Percentiles rank a stretch among this genome's conserved stretches.
Evolutionary conservation across 208 protist genomes (phyloP).

Genomic region (Borovskyia barvae): DNA sequence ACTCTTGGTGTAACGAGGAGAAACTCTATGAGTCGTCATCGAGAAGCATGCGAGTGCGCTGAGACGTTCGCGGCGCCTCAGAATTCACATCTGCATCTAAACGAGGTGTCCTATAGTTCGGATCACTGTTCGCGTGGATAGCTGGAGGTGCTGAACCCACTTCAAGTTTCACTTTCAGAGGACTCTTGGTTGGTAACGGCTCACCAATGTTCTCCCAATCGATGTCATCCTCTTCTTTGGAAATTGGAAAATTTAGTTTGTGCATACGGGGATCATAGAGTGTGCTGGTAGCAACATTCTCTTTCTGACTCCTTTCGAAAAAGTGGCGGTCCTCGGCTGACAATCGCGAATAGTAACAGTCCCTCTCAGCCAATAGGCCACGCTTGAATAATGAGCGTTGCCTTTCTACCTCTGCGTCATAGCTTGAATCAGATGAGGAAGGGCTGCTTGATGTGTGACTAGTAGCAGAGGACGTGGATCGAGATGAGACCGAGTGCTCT

Average conservation of each 20-base stretch:
- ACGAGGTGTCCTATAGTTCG: no score
- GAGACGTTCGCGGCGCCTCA: no score
- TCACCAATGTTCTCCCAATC: constrained; percentile 47
- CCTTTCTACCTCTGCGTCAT: background rate
- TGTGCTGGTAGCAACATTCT: constrained; percentile 3
- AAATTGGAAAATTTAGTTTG: no score
- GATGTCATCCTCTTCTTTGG: constrained; percentile 14
- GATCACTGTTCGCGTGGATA: no score
- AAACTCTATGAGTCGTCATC: no score
- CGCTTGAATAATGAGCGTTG: constrained; percentile 21
- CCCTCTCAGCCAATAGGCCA: constrained; percentile 24
- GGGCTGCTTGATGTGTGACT: constrained; percentile 2
- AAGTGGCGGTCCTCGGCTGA: constrained; percentile 42
- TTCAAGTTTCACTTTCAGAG: background rate
- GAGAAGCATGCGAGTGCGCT: no score
- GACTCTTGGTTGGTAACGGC: background rate
- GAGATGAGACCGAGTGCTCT: background rate
- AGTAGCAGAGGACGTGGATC: background rate
- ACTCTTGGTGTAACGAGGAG: no score
- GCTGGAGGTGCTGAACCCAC: no score
- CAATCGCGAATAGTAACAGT: constrained; percentile 34
- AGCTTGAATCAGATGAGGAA: constrained; percentile 7
- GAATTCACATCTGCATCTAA: no score
- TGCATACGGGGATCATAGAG: constrained; percentile 47
- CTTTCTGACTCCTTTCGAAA: constrained; percentile 16